Conservation (phyloP, 2,329 filamentous ascomycete species). For the Venturia carpophila region DNA sequence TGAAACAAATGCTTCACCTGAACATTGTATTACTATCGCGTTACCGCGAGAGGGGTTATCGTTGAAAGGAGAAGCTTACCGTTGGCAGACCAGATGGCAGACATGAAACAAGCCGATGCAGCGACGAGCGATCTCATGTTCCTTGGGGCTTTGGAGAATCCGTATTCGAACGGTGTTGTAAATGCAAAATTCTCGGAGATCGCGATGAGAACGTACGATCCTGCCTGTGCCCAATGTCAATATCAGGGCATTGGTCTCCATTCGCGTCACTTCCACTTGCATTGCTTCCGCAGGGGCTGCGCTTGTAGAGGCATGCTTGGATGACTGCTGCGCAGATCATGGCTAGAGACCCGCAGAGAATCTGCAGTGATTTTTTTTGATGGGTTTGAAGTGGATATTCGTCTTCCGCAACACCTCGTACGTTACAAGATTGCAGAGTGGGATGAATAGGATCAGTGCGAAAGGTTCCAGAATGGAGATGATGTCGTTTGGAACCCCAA, state of each 20-base stretch:
- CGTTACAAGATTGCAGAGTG: slow-evolving; percentile 56
- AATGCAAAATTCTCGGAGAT: slow-evolving; percentile 56
- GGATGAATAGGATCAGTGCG: slow-evolving; percentile 67
- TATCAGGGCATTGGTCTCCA: slow-evolving; percentile 26
- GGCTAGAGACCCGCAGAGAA: slow-evolving; percentile 57
- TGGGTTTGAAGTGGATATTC: slow-evolving; percentile 61
- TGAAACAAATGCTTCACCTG: slow-evolving; percentile 21
- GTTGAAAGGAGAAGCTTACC: slow-evolving; percentile 20
- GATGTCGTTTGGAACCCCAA: slow-evolving; percentile 70
- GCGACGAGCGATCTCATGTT: slow-evolving; percentile 47
- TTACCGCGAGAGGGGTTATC: background rate
- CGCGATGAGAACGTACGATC: slow-evolving; percentile 47
- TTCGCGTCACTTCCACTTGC: slow-evolving; percentile 34
- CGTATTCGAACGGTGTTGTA: slow-evolving; percentile 64
- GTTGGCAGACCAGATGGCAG: slow-evolving; percentile 25
- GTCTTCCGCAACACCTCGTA: slow-evolving; percentile 60
- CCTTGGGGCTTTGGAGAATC: slow-evolving; percentile 63
- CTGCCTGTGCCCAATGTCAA: slow-evolving; percentile 45
- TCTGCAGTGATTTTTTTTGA: slow-evolving; percentile 67
- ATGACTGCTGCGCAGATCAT: slow-evolving; percentile 52
- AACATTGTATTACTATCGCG: slow-evolving; percentile 15
- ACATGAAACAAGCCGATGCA: slow-evolving; percentile 31
- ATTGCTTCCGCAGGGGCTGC: slow-evolving; percentile 45
- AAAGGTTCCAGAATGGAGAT: slow-evolving; percentile 70
- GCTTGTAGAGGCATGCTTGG: slow-evolving; percentile 50